Evolutionary conservation across 73 alveolate genomes (phyloP), one percentile per base, ranked within the genome.

Genomic region (Uronychia setigera): DNA sequence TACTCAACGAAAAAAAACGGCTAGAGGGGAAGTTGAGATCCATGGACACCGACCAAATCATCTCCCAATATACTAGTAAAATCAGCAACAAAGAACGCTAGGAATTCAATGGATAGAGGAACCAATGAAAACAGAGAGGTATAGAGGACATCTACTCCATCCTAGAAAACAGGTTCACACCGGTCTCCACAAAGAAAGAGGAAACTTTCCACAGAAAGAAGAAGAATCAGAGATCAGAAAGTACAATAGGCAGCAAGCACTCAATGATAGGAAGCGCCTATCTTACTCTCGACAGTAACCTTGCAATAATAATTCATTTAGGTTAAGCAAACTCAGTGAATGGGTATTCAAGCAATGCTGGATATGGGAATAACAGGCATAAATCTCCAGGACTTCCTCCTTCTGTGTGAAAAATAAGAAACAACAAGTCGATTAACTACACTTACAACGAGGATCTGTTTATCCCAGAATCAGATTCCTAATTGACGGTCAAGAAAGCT

Each of bases 1-100:
- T 85, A 0, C 76, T 77, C 67, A 85, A 77, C 32, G 91, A 85
- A 46, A 85, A 85, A 34, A 85, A 85, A 57, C 77, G 33, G 5
- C 86, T 85, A 14, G 91, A 85, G 82, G 26, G 77, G 32, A 32
- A 46, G 67, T 19, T 46, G 67, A 5, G 67, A 19, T 19, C 5
- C 5, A 5, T 46, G 19, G 67, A 46, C 19, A 46, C 67, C 67
- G 67, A 46, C n/a, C n/a, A n/a, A n/a, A n/a, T n/a, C n/a, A n/a
- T n/a, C n/a, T n/a, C n/a, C n/a, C n/a, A n/a, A n/a, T n/a, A n/a
- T n/a, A n/a, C n/a, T n/a, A n/a, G n/a, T n/a, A n/a, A n/a, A n/a
- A n/a, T n/a, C n/a, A n/a, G n/a, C n/a, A n/a, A n/a, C n/a, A 46
- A 46, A 46, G n/a, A 46, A 11, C 19, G 67, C 19, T 5, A 46